These are phyloP conservation scores for Citrus hindsii DNA, from an alignment of 345 rosid species.

Conservation along the genomic window DNA sequence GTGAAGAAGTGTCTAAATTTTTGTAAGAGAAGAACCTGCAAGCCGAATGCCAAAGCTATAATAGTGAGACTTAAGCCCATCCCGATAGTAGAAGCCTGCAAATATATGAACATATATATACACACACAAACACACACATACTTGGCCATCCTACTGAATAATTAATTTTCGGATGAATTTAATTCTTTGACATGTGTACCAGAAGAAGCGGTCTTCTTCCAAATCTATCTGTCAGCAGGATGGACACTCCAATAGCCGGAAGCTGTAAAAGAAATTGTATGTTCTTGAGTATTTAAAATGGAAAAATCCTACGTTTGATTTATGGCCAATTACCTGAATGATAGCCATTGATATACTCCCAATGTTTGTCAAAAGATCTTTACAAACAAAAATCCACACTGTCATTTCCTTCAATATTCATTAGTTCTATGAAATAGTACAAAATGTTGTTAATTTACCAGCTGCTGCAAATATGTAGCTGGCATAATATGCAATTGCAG, in stretches of 20 bases:
- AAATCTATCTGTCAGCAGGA: conserved; percentile 23
- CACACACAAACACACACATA: too few relatives aligned
- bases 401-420: not conserved
- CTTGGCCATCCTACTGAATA: not conserved
- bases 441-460: conserved; percentile 22
- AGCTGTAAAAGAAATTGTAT: conserved; percentile 14
- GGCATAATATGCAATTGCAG: conserved; percentile 40
- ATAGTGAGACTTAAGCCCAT: conserved; percentile 17
- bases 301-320: not conserved
- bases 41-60: conserved; percentile 19
- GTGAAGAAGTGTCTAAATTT: not conserved
- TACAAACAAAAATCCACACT: not conserved
- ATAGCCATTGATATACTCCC: conserved; percentile 19
- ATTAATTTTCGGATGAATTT: not conserved
- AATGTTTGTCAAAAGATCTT: conserved; percentile 13
- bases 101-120: too few relatives aligned
- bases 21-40: conserved; percentile 15
- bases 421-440: too few relatives aligned
- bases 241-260: not conserved
- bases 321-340: conserved; percentile 10
- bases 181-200: conserved; percentile 1
- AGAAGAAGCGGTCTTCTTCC: conserved; percentile 35
- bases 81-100: conserved; percentile 22
- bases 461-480: conserved; percentile 44
- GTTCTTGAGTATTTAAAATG: not conserved